A percentile compares a stretch with the other conserved stretches of the same genome.
Evolutionary conservation across 257 asterid genomes (phyloP).

Genomic region (Avicennia marina): DNA sequence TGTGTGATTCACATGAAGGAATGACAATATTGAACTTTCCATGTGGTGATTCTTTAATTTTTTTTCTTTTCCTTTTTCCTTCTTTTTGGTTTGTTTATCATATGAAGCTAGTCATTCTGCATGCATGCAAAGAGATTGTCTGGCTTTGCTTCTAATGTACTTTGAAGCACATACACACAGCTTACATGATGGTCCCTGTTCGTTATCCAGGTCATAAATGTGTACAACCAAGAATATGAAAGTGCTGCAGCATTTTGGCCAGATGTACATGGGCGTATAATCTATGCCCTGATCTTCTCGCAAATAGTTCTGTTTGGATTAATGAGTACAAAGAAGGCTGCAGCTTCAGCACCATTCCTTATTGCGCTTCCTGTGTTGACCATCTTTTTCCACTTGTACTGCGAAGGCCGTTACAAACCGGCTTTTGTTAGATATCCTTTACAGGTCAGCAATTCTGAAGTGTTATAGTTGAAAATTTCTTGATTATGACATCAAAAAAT

Average conservation of each 20-base stretch:
- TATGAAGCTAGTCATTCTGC: not conserved
- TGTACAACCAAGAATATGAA: constrained; percentile 68
- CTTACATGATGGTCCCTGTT: not conserved
- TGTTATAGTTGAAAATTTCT: not conserved
- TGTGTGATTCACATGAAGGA: too few relatives aligned
- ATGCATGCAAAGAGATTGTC: not conserved
- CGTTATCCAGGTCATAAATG: constrained; percentile 52
- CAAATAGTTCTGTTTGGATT: constrained; percentile 59
- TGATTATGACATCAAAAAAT: not conserved
- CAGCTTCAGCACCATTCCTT: constrained; percentile 55
- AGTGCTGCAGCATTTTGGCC: constrained; percentile 81
- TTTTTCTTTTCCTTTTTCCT: too few relatives aligned
- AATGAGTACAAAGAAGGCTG: constrained; percentile 50
- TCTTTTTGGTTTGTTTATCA: too few relatives aligned
- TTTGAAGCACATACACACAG: not conserved
- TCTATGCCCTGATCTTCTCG: constrained; percentile 52
- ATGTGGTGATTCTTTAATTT: too few relatives aligned
- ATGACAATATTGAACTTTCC: too few relatives aligned
- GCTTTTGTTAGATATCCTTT: constrained; percentile 55
- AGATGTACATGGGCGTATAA: constrained; percentile 60
- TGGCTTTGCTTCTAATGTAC: not conserved
- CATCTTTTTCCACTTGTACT: constrained; percentile 43
- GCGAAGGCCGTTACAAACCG: constrained; percentile 63
- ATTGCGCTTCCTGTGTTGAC: constrained; percentile 52
- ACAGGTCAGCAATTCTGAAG: constrained; percentile 26